phyloP scores from a whole-genome alignment of 306 rosid genomes.

The Psophocarpus tetragonolobus region DNA sequence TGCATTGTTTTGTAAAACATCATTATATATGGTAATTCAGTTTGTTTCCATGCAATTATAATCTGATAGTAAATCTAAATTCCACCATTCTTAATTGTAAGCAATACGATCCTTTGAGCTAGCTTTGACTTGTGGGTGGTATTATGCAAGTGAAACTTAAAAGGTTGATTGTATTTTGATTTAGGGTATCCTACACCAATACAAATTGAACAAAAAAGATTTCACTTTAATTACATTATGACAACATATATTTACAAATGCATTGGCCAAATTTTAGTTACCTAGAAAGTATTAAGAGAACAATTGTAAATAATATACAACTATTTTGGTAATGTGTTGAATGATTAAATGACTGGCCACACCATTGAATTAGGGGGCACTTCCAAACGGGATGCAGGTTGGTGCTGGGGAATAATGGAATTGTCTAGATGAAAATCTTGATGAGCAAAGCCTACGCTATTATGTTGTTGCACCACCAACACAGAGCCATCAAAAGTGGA shows the following conservation, averaged over 20 bases:
- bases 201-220: not conserved
- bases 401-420: not conserved
- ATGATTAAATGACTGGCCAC: not conserved
- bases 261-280: not conserved
- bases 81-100: not conserved
- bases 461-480: slow-evolving; percentile 64
- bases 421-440: not conserved
- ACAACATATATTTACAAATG: not conserved
- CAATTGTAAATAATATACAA: not conserved
- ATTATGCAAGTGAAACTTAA: not conserved
- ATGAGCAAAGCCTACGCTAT: not conserved
- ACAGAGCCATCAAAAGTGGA: slow-evolving; percentile 39
- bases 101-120: not conserved
- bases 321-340: slow-evolving; percentile 4
- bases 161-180: not conserved
- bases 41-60: not conserved
- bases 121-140: not conserved
- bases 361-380: not conserved
- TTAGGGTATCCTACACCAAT: slow-evolving; percentile 3
- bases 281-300: not conserved
- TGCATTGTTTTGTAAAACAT: not conserved
- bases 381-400: not conserved
- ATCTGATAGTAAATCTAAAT: not conserved
- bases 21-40: not conserved
- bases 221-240: not conserved